Evolutionary conservation across 768 basidiomycete species (phyloP), one percentile per base, ranked within the genome.

Genomic region (Tulasnella sp.): DNA sequence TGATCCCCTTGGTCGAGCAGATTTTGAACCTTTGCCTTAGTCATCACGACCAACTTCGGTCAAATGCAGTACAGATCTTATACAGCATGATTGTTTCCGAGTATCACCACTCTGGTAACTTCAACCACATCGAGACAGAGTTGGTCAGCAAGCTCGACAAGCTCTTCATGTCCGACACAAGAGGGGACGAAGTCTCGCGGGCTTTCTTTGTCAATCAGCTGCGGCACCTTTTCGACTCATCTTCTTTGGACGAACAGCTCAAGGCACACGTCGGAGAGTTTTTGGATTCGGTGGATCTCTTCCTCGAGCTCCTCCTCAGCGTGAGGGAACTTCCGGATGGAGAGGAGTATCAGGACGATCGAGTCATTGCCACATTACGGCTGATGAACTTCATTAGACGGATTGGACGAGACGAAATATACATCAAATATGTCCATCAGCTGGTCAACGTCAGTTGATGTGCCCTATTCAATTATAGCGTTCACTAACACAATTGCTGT

Each of bases 51-150:
- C 83, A 86, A 67, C 78, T 96, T 42, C 82, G 94, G 64, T 88
- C 80, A 68, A 88, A 87, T 64, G 94, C 92, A 0, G 91, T 95
- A 21, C 83, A 88, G 65, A 93, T 97, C 59, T 79, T 98, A 21
- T 95, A 86, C 72, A 88, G 86, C 67, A 96, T 98, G 92, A 92
- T 98, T 62, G 81, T 94, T 49, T 85, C 89, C 2, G 89, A 95
- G 69, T 93, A 88, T 70, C 83, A 90, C 59, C 84, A 87, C 61
- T 82, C 83, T 11, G 84, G 81, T 24, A 83, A 88, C 68, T 96
- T 97, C 68, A 84, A 86, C 65, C 81, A 80, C 48, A 95, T 98
- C 64, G 90, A 97, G 70, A 85, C 88, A 65, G 93, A 94, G 71
- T 77, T 97, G 5, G 88, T 98, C 65, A 93, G 83, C 64, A 85